These are phyloP conservation scores for Solanum chmielewskii DNA, from an alignment of 257 asterid genomes.

Conservation along the genomic window DNA sequence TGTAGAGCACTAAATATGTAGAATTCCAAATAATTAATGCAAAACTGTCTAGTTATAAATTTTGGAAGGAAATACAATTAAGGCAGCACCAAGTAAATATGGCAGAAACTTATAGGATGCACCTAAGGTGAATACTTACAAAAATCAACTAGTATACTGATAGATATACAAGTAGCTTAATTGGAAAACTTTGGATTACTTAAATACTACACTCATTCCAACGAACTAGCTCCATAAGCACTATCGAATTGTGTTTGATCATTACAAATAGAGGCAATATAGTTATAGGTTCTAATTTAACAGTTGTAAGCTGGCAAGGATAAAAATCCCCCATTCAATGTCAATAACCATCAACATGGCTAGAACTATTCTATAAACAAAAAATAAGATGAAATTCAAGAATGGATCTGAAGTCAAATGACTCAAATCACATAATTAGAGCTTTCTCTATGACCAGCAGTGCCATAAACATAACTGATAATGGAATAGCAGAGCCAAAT, in stretches of 20 bases:
- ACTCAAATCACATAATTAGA: not conserved
- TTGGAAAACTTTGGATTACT: not conserved
- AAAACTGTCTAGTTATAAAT: not conserved
- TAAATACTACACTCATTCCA: not conserved
- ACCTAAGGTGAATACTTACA: not conserved
- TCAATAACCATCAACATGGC: not conserved
- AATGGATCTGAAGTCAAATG: not conserved
- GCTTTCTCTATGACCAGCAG: not conserved
- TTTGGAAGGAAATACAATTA: not conserved
- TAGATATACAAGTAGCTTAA: not conserved
- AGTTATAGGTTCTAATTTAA: not conserved
- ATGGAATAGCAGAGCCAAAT: not conserved
- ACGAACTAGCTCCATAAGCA: not conserved
- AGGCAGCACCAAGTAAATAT: not conserved
- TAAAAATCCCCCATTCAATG: not conserved
- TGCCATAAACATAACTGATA: not conserved
- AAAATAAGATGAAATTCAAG: not conserved
- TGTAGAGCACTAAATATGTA: not conserved
- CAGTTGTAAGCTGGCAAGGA: not conserved
- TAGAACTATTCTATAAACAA: not conserved
- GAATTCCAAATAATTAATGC: not conserved
- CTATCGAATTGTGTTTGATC: not conserved
- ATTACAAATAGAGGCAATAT: not conserved
- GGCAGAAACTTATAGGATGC: not conserved
- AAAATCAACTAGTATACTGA: not conserved